A percentile compares a stretch with the other conserved stretches of the same genome.
Conservation (phyloP, 768 basidiomycete genomes). For the Suillus alpinus region DNA sequence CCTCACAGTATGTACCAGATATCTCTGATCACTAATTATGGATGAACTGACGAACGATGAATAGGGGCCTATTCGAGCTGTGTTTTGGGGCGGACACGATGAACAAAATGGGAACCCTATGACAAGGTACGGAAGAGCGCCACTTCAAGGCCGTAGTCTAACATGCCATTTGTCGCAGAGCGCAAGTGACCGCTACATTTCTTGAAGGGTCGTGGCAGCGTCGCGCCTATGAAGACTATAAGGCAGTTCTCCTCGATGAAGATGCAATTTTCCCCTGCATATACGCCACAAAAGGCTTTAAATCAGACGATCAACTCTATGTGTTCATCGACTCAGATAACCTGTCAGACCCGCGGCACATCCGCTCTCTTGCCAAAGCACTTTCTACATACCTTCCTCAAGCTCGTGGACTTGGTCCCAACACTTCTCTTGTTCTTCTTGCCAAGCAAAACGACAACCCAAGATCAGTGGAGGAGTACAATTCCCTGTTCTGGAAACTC, state of each 20-base stretch:
- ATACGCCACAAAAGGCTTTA: conserved; percentile 22
- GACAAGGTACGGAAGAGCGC: conserved; percentile 11
- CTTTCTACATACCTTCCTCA: conserved; percentile 15
- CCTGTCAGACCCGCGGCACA: conserved; percentile 19
- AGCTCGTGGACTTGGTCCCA: conserved; percentile 17
- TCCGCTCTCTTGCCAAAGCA: conserved; percentile 15
- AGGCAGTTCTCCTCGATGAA: conserved; percentile 18
- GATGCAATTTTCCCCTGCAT: conserved; percentile 20
- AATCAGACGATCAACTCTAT: conserved; percentile 19
- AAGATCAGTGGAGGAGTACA: conserved; percentile 19
- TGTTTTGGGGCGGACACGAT: background rate
- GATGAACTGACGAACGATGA: background rate
- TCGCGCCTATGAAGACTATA: conserved; percentile 17
- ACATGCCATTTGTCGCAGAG: conserved; percentile 6
- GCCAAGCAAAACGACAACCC: conserved; percentile 12
- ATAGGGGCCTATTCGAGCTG: conserved; percentile 6
- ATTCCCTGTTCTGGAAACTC: conserved; percentile 17
- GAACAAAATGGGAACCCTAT: conserved; percentile 12
- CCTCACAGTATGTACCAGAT: conserved; percentile 7
- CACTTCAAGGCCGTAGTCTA: background rate
- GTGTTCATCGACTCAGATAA: conserved; percentile 23
- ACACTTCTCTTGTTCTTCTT: conserved; percentile 19
- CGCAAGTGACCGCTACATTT: conserved; percentile 14
- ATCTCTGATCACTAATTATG: background rate
- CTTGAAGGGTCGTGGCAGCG: conserved; percentile 16